Percentiles rank a stretch among this genome's conserved stretches.
phyloP scores from a whole-genome alignment of 2,329 filamentous ascomycete species.

The Neonectria sp. region DNA sequence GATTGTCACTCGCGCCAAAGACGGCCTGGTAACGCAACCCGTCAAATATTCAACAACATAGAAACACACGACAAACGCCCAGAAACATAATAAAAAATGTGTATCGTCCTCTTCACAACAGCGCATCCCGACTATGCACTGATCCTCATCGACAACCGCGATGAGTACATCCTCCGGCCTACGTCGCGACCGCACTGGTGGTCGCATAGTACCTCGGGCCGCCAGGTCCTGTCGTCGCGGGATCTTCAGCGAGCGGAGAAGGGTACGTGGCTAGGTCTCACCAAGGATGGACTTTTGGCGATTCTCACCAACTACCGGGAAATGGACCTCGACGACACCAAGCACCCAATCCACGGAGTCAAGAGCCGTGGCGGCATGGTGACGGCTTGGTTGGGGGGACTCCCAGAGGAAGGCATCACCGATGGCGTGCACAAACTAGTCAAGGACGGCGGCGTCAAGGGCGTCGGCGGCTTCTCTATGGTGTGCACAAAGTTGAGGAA shows the following conservation, averaged over 20 bases:
- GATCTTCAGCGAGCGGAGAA: slow-evolving; percentile 74
- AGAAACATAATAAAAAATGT: slow-evolving; percentile 67
- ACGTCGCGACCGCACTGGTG: slow-evolving; percentile 77
- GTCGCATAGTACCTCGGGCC: slow-evolving; percentile 61
- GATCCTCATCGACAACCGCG: slow-evolving; percentile 84
- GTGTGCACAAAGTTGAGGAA: slow-evolving; percentile 73
- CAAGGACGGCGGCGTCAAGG: slow-evolving; percentile 67
- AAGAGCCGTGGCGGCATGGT: slow-evolving; percentile 76
- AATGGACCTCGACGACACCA: slow-evolving; percentile 62
- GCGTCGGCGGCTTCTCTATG: slow-evolving; percentile 77
- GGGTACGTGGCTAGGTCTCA: slow-evolving; percentile 78
- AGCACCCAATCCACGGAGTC: slow-evolving; percentile 67
- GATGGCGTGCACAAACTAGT: slow-evolving; percentile 69
- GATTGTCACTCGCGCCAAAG: slow-evolving; percentile 31
- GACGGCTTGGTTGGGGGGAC: slow-evolving; percentile 71
- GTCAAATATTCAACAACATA: slow-evolving; percentile 22
- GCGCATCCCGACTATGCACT: slow-evolving; percentile 82
- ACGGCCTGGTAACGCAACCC: background rate
- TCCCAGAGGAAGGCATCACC: slow-evolving; percentile 62
- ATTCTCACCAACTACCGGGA: slow-evolving; percentile 79
- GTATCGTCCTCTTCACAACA: slow-evolving; percentile 83
- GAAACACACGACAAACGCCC: slow-evolving; percentile 13
- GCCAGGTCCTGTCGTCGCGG: slow-evolving; percentile 70
- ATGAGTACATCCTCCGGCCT: slow-evolving; percentile 78
- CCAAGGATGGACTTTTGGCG: slow-evolving; percentile 71